phyloP scores from a whole-genome alignment of 2,329 filamentous ascomycete genomes.

The Zarea fungicola region DNA sequence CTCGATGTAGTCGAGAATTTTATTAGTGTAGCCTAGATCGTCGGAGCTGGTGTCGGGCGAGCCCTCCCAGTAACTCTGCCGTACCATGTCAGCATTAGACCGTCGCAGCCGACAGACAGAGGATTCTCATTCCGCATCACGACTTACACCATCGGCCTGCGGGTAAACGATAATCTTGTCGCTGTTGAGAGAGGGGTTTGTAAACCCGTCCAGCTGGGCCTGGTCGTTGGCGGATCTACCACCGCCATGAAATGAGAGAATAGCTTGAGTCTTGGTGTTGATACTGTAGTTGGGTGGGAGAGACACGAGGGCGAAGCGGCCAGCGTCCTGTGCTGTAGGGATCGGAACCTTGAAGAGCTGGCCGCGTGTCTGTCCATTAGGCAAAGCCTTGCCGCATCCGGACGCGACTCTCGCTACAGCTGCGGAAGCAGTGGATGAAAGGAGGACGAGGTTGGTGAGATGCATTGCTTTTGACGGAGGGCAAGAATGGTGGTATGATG shows the following conservation, averaged over 20 bases:
- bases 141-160: constrained; percentile 32
- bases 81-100: background rate
- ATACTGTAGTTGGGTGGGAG: constrained; percentile 29
- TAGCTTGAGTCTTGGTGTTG: constrained; percentile 26
- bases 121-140: background rate
- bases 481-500: too few species aligned
- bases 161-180: constrained; percentile 37
- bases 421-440: too few species aligned
- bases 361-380: too few species aligned
- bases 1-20: constrained; percentile 34
- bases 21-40: constrained; percentile 37
- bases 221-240: constrained; percentile 31
- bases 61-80: constrained; percentile 37
- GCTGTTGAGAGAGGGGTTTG: constrained; percentile 29
- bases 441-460: too few species aligned
- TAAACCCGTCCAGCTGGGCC: constrained; percentile 32
- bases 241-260: constrained; percentile 41
- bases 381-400: too few species aligned
- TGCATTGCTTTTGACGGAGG: too few species aligned
- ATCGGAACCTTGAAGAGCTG: too few species aligned
- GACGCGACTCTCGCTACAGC: too few species aligned
- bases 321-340: too few species aligned
- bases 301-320: too few species aligned
- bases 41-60: constrained; percentile 30
- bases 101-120: constrained; percentile 24